phyloP scores from a whole-genome alignment of 2,329 filamentous ascomycete species.

The Apiospora saccharicola region DNA sequence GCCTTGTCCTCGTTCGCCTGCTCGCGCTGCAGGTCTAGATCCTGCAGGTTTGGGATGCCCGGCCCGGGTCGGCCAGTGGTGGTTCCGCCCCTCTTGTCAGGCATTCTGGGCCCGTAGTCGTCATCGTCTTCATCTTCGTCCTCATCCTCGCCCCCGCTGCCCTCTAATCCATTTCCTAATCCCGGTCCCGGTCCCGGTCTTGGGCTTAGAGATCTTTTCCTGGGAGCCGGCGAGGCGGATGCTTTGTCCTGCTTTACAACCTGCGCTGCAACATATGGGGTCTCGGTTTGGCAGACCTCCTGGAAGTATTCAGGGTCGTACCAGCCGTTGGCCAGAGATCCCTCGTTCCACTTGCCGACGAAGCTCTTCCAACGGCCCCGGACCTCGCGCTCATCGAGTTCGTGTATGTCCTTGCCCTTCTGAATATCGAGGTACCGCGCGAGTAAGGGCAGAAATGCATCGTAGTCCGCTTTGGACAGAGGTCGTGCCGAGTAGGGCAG shows the following conservation, averaged over 20 bases:
- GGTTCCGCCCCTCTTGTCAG: slow-evolving; percentile 32
- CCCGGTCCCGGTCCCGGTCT: background rate
- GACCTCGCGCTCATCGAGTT: slow-evolving; percentile 76
- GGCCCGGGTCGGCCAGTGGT: slow-evolving; percentile 52
- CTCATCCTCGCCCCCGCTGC: slow-evolving; percentile 40
- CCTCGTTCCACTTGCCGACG: slow-evolving; percentile 87
- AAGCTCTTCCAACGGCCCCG: slow-evolving; percentile 95
- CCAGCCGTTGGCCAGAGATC: slow-evolving; percentile 88
- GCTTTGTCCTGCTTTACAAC: background rate
- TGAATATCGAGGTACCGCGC: slow-evolving; percentile 88
- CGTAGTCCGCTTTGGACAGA: slow-evolving; percentile 74
- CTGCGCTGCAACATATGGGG: slow-evolving; percentile 11
- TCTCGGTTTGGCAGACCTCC: slow-evolving; percentile 35
- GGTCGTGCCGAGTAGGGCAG: slow-evolving; percentile 73
- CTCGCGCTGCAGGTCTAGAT: slow-evolving; percentile 70
- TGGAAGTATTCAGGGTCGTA: slow-evolving; percentile 80
- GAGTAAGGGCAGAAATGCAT: slow-evolving; percentile 73
- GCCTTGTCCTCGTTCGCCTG: slow-evolving; percentile 57
- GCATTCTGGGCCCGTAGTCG: slow-evolving; percentile 59
- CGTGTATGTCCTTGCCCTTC: slow-evolving; percentile 74
- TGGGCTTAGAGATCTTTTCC: background rate
- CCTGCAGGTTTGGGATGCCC: slow-evolving; percentile 74
- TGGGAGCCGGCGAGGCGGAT: background rate
- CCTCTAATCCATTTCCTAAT: background rate
- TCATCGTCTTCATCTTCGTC: slow-evolving; percentile 53